Evolutionary conservation across 2,329 filamentous ascomycete species (phyloP).

Genomic region (Rosellinia necatrix): DNA sequence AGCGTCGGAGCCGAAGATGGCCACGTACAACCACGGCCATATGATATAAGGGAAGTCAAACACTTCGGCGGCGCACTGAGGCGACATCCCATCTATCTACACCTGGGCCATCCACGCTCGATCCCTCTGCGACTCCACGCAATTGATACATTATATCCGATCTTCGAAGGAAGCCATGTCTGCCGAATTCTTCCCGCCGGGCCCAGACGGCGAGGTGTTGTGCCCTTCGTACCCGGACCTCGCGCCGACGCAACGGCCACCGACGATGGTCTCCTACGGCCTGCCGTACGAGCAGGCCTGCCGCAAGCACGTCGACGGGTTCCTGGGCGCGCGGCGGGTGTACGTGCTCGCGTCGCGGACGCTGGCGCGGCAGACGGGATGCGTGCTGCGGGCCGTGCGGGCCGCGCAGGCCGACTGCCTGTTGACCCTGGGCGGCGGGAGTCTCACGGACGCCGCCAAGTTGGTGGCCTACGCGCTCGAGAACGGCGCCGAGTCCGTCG

Average conservation of each 20-base stretch:
- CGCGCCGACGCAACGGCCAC: not conserved
- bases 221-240: slow-evolving; percentile 4
- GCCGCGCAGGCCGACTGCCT: slow-evolving; percentile 34
- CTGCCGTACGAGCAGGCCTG: slow-evolving; percentile 37
- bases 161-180: not conserved
- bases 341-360: slow-evolving; percentile 41
- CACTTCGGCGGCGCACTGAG: no score
- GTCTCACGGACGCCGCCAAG: slow-evolving; percentile 41
- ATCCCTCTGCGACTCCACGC: not conserved
- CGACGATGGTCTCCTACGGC: slow-evolving; percentile 30
- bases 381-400: slow-evolving; percentile 35
- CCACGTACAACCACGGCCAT: not conserved
- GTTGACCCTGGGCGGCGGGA: slow-evolving; percentile 42
- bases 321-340: slow-evolving; percentile 34
- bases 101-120: not conserved
- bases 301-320: slow-evolving; percentile 36
- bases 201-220: slow-evolving; percentile 2
- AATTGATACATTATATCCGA: not conserved
- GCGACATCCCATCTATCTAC: not conserved
- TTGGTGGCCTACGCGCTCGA: slow-evolving; percentile 31
- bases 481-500: slow-evolving; percentile 22
- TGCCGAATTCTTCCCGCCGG: not conserved
- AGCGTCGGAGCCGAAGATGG: not conserved
- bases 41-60: no score
- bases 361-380: slow-evolving; percentile 38